Percentiles rank a stretch among this genome's conserved stretches.
Evolutionary conservation across 495 filamentous ascomycete genomes (phyloP).

Genomic region (Glonium stellatum): DNA sequence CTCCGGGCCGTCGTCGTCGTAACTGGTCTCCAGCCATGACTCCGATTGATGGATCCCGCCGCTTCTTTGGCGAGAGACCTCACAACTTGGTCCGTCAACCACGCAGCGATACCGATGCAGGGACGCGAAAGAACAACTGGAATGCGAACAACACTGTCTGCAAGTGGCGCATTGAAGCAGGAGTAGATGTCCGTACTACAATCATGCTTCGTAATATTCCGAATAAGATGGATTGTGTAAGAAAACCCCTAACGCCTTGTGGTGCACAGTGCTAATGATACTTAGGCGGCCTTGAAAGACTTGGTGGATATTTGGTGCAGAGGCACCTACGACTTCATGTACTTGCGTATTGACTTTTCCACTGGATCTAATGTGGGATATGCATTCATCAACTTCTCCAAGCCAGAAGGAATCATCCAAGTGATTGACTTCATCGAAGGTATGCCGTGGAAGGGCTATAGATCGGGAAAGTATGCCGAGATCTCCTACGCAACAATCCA

Average conservation of each 20-base stretch:
- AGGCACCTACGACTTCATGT: constrained; percentile 89
- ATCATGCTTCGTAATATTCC: constrained; percentile 97
- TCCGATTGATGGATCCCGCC: too few relatives aligned
- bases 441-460: constrained; percentile 53
- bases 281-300: constrained; percentile 40
- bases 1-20: too few relatives aligned
- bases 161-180: constrained; percentile 10
- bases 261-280: not conserved
- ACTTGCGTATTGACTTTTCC: constrained; percentile 68
- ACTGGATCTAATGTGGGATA: constrained; percentile 71
- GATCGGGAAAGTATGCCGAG: constrained; percentile 68
- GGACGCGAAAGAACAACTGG: too few relatives aligned
- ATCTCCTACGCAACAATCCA: constrained; percentile 94
- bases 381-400: constrained; percentile 92
- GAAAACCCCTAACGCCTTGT: constrained; percentile 6
- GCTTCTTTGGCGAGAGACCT: too few relatives aligned
- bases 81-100: too few relatives aligned
- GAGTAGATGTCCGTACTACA: constrained; percentile 26
- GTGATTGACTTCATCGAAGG: constrained; percentile 16
- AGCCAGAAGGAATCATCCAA: constrained; percentile 48
- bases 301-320: constrained; percentile 72
- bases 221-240: constrained; percentile 74
- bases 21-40: too few relatives aligned
- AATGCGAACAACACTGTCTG: constrained; percentile 15
- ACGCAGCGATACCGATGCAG: too few relatives aligned